These are phyloP conservation scores for Pueraria montana DNA, from an alignment of 306 rosid genomes.

Conservation along the genomic window DNA sequence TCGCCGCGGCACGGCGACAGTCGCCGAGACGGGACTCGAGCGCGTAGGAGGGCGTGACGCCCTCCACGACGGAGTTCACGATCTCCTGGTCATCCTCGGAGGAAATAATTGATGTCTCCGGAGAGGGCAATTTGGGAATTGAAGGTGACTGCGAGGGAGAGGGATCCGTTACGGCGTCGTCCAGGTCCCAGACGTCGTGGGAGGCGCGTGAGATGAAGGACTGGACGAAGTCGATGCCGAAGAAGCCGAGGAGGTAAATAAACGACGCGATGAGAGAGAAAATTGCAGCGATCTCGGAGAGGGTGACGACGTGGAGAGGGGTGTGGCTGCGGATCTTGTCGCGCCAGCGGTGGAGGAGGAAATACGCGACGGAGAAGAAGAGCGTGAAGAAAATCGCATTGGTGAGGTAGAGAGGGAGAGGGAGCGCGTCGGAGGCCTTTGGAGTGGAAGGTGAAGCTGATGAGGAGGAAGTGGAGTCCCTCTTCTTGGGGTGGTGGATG, in stretches of 20 bases:
- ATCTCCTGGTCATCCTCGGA: slow-evolving; percentile 61
- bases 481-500: not conserved
- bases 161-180: slow-evolving; percentile 15
- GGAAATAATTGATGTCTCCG: not conserved
- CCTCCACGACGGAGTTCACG: slow-evolving; percentile 61
- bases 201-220: slow-evolving; percentile 71
- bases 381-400: slow-evolving; percentile 78
- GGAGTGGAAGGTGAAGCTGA: slow-evolving; percentile 3
- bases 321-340: slow-evolving; percentile 80
- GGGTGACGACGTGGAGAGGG: slow-evolving; percentile 72
- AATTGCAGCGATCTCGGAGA: slow-evolving; percentile 70
- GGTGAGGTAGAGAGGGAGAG: slow-evolving; percentile 69
- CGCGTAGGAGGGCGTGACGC: slow-evolving; percentile 71
- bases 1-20: slow-evolving; percentile 74
- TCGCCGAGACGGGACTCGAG: slow-evolving; percentile 80
- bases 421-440: slow-evolving; percentile 73
- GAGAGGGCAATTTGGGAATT: slow-evolving; percentile 1
- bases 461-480: not conserved
- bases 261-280: slow-evolving; percentile 77
- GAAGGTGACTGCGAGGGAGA: not conserved
- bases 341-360: slow-evolving; percentile 76
- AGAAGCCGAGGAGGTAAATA: slow-evolving; percentile 79
- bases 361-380: slow-evolving; percentile 78
- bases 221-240: slow-evolving; percentile 81
- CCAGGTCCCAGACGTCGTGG: slow-evolving; percentile 64